Evolutionary conservation across 371 early-diverging fungal genomes (phyloP).

Genomic region (Lichtheimia ornata): DNA sequence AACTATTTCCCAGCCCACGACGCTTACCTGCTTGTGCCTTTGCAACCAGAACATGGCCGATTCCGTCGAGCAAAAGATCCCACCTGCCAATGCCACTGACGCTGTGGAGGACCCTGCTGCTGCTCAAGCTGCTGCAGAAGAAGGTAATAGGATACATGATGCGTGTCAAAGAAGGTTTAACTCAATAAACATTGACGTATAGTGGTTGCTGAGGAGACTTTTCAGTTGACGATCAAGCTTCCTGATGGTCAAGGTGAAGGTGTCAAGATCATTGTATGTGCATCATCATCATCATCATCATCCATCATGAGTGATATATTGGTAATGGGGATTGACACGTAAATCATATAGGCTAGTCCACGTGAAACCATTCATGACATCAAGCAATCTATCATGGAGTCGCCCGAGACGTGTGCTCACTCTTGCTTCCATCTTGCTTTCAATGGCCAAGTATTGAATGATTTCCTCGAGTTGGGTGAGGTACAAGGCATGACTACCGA

Average conservation of each 20-base stretch:
- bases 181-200: not conserved
- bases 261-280: constrained; percentile 56
- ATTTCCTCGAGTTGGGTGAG: constrained; percentile 74
- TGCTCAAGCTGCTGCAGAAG: constrained; percentile 13
- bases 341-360: constrained; percentile 59
- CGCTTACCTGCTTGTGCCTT: no score
- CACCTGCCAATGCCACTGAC: constrained; percentile 10
- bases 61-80: constrained; percentile 19
- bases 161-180: not conserved
- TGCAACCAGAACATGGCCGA: constrained; percentile 17
- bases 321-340: not conserved
- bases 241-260: constrained; percentile 54
- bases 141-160: constrained; percentile 6
- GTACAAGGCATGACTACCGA: constrained; percentile 76
- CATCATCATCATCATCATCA: not conserved
- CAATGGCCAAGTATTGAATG: constrained; percentile 71
- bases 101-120: constrained; percentile 13
- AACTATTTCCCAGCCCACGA: no score
- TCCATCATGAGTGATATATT: not conserved
- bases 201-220: constrained; percentile 56
- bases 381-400: constrained; percentile 86
- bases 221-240: constrained; percentile 58
- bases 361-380: constrained; percentile 84
- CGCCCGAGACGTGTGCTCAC: constrained; percentile 81
- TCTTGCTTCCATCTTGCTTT: constrained; percentile 87